Evolutionary conservation across 495 filamentous ascomycete species (phyloP), one percentile per base, ranked within the genome.

Genomic region (Aspergillus wentii): DNA sequence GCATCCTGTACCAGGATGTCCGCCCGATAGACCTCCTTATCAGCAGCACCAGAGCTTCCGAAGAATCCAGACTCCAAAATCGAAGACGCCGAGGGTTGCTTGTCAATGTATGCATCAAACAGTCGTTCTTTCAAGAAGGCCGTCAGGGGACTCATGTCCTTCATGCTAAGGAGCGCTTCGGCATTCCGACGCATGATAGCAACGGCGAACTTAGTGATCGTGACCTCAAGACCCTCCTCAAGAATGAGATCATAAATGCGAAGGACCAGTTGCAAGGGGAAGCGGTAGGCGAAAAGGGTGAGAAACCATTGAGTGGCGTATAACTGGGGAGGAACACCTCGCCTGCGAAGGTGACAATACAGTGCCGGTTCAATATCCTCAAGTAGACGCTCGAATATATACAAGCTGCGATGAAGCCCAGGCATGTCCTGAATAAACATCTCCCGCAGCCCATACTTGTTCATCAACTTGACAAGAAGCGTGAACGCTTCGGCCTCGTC

Each of bases 261-360:
- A 35, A 99, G 76, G 15, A 97, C 92, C 2, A 99, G 76, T 55
- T 99, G 92, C 7, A 99, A 72, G 9, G 92, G 92, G 61, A 99
- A 99, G 31, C 94, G 84, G 61, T 99, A 97, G 11, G 92, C 90
- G 53, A 99, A 99, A n/a, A 99, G 75, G 5, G 92, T 99, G 29
- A 99, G 78, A 61, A 97, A 97, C 92, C 92, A 99, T 58, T 97
- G 92, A 0, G 92, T 97, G 29, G 92, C 92, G 56, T 99, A 99
- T 7, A 99, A 71, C 49, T 95, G 84, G 1, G 94, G 88, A 28
- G 82, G 82, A 25, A 97, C 92, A 17, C 85, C 82, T 29, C 86
- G 82, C 36, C 92, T 82, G 44, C 84, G 82, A 28, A 99, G 79
- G 64, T 99, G 92, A 57, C 92, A 97, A 62, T 92, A 96, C 2